Percentiles rank a stretch among this genome's conserved stretches.
Evolutionary conservation across 2,329 filamentous ascomycete species (phyloP).

Genomic region (Claviceps quebecensis): DNA sequence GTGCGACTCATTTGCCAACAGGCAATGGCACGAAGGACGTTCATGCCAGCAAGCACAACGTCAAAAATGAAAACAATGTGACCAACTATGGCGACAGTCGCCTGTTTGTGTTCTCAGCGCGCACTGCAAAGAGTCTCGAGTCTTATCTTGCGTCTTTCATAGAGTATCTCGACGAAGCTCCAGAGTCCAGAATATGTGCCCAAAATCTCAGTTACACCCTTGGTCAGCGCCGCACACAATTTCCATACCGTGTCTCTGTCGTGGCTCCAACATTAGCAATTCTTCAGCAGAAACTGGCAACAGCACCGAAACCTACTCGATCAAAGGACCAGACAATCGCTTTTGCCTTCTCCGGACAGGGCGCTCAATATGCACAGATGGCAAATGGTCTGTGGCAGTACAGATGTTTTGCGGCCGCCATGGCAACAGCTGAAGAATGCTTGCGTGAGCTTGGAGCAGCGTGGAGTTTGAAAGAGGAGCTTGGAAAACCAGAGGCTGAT

Average conservation of each 20-base stretch:
- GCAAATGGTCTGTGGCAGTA: slow-evolving; percentile 1
- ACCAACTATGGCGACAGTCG: slow-evolving; percentile 1
- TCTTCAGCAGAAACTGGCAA: slow-evolving; percentile 7
- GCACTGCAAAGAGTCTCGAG: slow-evolving; percentile 7
- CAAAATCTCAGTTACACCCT: slow-evolving; percentile 15
- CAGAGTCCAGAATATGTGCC: slow-evolving; percentile 2
- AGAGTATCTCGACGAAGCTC: slow-evolving; percentile 9
- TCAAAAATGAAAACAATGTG: neutral
- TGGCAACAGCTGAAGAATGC: slow-evolving; percentile 10
- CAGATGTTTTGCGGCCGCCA: slow-evolving; percentile 6
- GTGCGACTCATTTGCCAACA: neutral
- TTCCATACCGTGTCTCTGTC: slow-evolving; percentile 8
- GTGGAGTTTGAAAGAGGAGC: slow-evolving; percentile 16
- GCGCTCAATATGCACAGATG: slow-evolving; percentile 16
- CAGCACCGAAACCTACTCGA: neutral
- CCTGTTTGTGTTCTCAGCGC: slow-evolving; percentile 8
- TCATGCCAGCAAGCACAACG: neutral
- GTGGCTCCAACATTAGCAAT: slow-evolving; percentile 1
- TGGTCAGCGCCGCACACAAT: slow-evolving; percentile 15
- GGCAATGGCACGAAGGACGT: neutral
- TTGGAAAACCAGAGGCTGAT: slow-evolving; percentile 7
- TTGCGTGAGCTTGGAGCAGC: slow-evolving; percentile 9
- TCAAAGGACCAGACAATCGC: neutral
- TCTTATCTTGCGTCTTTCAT: slow-evolving; percentile 12
- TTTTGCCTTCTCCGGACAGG: slow-evolving; percentile 21